phyloP scores from a whole-genome alignment of 1,139 yeast genomes.

The Lodderomyces orthopsilosis region DNA sequence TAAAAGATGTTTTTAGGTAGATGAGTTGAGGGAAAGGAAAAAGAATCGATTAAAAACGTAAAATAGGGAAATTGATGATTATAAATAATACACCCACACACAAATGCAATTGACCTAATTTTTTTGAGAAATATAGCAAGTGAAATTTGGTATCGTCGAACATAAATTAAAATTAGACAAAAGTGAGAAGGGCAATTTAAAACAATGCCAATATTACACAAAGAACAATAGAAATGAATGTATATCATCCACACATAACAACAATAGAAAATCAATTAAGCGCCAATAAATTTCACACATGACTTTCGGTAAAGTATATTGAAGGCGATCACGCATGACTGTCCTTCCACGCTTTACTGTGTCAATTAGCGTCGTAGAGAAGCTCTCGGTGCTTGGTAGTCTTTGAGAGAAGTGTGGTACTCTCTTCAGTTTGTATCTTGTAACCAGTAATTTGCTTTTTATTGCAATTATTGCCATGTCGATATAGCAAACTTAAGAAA shows the following conservation, averaged over 20 bases:
- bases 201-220: neutral
- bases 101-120: neutral
- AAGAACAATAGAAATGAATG: neutral
- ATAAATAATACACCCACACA: neutral
- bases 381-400: neutral
- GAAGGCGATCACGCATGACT: no score
- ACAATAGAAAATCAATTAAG: neutral
- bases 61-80: neutral
- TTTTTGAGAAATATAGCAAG: neutral
- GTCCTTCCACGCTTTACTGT: no score
- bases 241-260: no score
- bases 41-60: neutral
- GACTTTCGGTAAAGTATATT: no score
- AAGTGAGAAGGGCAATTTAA: no score
- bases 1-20: neutral
- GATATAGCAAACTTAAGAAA: neutral
- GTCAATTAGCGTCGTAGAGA: no score
- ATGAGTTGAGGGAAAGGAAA: neutral
- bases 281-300: neutral
- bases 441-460: no score
- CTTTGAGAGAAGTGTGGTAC: no score
- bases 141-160: no score
- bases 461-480: neutral
- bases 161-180: no score
- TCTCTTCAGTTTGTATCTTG: no score